Percentiles rank a stretch among this genome's conserved stretches.
Evolutionary conservation across 305 asterid species (phyloP).

Genomic region (Ilex paraguariensis): DNA sequence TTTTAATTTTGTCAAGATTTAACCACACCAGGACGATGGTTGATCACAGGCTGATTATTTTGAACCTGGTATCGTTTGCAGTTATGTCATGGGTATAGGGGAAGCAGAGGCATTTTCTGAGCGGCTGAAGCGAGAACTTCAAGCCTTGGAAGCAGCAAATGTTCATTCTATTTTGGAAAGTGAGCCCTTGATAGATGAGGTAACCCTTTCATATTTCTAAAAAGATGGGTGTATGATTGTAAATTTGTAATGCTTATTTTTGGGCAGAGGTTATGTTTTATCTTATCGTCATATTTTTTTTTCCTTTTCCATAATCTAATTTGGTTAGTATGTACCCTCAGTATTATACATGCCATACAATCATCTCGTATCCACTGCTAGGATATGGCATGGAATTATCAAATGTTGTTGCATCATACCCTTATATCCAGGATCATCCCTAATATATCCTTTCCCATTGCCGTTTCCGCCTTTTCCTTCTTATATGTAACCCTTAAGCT

Average conservation of each 20-base stretch:
- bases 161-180: conserved; percentile 94
- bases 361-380: no score
- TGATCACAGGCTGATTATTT: background rate
- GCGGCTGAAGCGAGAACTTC: conserved; percentile 89
- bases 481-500: background rate
- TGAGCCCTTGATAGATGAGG: conserved; percentile 82
- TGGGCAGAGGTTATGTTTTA: background rate
- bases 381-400: no score
- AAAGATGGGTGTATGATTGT: background rate
- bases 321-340: background rate
- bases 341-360: background rate
- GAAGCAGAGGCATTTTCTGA: no score
- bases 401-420: no score
- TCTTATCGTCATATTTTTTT: background rate
- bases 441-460: no score
- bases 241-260: no score
- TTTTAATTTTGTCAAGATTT: no score
- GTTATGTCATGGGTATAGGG: conserved; percentile 58
- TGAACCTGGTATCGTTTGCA: conserved; percentile 29
- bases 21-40: no score
- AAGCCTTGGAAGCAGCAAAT: conserved; percentile 97
- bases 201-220: conserved; percentile 25
- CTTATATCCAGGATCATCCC: no score
- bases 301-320: background rate
- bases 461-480: background rate